phyloP scores from a whole-genome alignment of 1,284 basidiomycete species.

The Puccinia coronata region DNA sequence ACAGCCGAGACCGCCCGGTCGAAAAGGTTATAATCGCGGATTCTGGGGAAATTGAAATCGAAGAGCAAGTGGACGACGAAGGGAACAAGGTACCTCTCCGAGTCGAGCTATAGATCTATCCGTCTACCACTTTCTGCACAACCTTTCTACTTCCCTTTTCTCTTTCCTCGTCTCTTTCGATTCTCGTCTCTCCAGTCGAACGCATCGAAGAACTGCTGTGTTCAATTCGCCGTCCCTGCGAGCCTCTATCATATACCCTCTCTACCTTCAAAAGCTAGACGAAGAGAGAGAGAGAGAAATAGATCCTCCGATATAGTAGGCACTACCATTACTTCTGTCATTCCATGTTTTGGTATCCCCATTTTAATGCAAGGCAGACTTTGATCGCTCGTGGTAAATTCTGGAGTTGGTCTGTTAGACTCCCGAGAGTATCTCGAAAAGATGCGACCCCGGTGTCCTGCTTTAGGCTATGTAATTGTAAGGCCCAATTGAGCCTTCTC shows the following conservation, averaged over 20 bases:
- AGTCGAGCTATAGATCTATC: slow-evolving; percentile 38
- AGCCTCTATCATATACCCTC: not conserved
- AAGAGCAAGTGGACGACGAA: slow-evolving; percentile 30
- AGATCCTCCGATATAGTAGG: too few species aligned
- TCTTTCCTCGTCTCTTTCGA: not conserved
- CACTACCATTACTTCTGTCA: not conserved
- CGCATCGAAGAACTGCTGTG: not conserved
- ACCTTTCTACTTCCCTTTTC: not conserved
- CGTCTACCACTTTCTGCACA: not conserved
- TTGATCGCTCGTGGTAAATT: not conserved
- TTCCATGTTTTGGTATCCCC: not conserved
- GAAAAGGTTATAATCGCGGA: slow-evolving; percentile 31
- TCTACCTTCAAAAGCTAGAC: not conserved
- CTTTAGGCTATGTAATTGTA: too few species aligned
- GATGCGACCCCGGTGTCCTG: too few species aligned
- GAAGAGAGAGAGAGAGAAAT: not conserved
- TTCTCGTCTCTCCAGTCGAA: not conserved
- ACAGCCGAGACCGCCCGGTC: slow-evolving; percentile 17
- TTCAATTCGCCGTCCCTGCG: not conserved
- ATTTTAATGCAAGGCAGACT: slow-evolving; percentile 1
- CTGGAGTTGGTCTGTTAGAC: not conserved
- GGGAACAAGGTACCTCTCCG: slow-evolving; percentile 49
- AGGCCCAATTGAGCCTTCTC: too few species aligned
- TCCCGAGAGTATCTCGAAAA: not conserved
- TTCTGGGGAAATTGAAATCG: slow-evolving; percentile 30